phyloP scores from a whole-genome alignment of 1,139 yeast genomes.

The Geotrichum klebahnii region DNA sequence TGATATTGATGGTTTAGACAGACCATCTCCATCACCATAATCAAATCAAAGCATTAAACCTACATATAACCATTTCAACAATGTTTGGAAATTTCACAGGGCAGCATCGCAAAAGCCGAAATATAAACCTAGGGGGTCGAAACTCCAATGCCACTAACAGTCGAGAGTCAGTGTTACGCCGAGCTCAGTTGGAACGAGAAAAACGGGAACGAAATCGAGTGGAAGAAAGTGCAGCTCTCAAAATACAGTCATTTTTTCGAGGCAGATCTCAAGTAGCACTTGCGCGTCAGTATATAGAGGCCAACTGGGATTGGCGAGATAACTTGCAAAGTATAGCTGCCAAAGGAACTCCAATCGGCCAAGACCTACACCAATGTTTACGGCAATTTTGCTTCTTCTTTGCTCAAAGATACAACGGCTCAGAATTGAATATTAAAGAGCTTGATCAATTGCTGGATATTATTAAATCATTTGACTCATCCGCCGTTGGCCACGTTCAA shows the following conservation, averaged over 20 bases:
- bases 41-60: too few relatives aligned
- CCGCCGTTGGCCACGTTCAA: background rate
- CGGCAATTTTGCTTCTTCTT: slow-evolving; percentile 22
- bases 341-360: too few relatives aligned
- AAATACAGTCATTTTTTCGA: slow-evolving; percentile 46
- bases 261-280: slow-evolving; percentile 25
- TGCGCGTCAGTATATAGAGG: slow-evolving; percentile 22
- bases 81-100: slow-evolving; percentile 38
- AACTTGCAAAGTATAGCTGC: too few relatives aligned
- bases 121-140: slow-evolving; percentile 60
- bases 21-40: too few relatives aligned
- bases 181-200: slow-evolving; percentile 62
- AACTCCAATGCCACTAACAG: slow-evolving; percentile 31
- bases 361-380: too few relatives aligned
- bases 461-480: background rate
- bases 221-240: slow-evolving; percentile 43
- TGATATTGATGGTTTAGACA: too few relatives aligned
- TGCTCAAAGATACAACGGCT: slow-evolving; percentile 21
- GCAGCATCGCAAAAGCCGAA: slow-evolving; percentile 43
- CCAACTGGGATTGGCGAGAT: slow-evolving; percentile 25
- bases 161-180: slow-evolving; percentile 49
- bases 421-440: slow-evolving; percentile 12
- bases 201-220: slow-evolving; percentile 41
- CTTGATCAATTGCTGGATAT: background rate
- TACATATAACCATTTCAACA: too few relatives aligned